These are phyloP conservation scores for Pyrenophora teres DNA, from an alignment of 2,329 filamentous ascomycete genomes.

Conservation along the genomic window DNA sequence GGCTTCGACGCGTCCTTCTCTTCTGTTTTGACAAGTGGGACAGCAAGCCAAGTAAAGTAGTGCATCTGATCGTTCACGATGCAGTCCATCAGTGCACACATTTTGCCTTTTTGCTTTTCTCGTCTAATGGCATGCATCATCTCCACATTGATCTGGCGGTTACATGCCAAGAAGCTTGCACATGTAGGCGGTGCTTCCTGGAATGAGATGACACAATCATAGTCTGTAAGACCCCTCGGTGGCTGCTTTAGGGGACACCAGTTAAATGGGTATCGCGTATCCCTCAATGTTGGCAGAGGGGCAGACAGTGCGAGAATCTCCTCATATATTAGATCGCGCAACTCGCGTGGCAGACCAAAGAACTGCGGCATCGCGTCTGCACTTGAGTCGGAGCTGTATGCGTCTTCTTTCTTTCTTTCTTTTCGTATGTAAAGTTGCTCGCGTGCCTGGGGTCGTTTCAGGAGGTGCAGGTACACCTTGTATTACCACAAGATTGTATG, in stretches of 20 bases:
- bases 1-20: neutral
- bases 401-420: neutral
- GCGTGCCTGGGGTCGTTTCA: constrained; percentile 11
- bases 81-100: constrained; percentile 36
- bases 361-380: constrained; percentile 29
- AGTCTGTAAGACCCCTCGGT: constrained; percentile 22
- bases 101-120: constrained; percentile 20
- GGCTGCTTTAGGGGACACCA: constrained; percentile 23
- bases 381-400: neutral
- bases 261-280: constrained; percentile 24
- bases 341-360: constrained; percentile 37
- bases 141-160: constrained; percentile 37
- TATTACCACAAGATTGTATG: neutral
- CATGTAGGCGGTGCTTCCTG: constrained; percentile 32
- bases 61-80: constrained; percentile 36
- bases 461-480: constrained; percentile 6
- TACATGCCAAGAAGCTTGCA: constrained; percentile 37
- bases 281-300: constrained; percentile 24
- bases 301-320: constrained; percentile 31
- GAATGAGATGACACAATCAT: constrained; percentile 33
- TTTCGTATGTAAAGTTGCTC: neutral
- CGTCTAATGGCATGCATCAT: constrained; percentile 30
- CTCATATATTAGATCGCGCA: constrained; percentile 43
- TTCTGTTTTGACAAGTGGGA: constrained; percentile 35
- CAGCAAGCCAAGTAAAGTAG: constrained; percentile 40